Evolutionary conservation across 495 filamentous ascomycete genomes (phyloP).

Genomic region (Penicillium lagena): DNA sequence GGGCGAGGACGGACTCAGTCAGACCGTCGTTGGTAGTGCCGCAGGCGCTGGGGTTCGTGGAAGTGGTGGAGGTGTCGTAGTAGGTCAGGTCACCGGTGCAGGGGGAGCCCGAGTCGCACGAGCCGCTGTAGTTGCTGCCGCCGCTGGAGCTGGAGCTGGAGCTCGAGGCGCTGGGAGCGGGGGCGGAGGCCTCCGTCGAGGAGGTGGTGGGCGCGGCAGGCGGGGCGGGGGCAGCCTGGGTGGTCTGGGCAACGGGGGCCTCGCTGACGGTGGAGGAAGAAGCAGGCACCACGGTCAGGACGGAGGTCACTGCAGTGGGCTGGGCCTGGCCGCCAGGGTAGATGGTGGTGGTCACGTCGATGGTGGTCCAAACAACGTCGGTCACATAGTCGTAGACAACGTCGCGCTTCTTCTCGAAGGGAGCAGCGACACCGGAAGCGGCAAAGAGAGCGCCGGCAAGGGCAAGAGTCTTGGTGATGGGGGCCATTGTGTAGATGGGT

Average conservation of each 20-base stretch:
- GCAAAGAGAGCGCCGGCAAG: conserved; percentile 36
- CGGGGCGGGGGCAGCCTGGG: background rate
- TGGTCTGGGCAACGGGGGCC: background rate
- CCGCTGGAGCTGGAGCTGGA: conserved; percentile 8
- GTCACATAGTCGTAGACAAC: conserved; percentile 28
- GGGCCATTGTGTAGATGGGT: conserved; percentile 29
- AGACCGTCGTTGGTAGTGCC: conserved; percentile 35
- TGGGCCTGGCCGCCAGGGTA: conserved; percentile 14
- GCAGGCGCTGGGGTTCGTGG: conserved; percentile 36
- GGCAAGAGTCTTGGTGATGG: conserved; percentile 36
- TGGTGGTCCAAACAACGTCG: conserved; percentile 32
- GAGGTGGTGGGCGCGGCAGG: background rate
- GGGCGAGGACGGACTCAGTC: conserved; percentile 38
- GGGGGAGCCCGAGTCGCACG: conserved; percentile 29
- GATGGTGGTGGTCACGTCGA: conserved; percentile 40
- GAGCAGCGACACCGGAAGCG: conserved; percentile 26
- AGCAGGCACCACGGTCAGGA: conserved; percentile 8
- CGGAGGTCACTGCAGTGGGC: conserved; percentile 6
- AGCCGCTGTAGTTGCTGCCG: conserved; percentile 19
- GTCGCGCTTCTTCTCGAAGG: conserved; percentile 37
- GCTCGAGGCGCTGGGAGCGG: background rate
- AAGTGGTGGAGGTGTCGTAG: conserved; percentile 38
- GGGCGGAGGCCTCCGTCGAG: background rate
- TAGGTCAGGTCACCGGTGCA: conserved; percentile 38
- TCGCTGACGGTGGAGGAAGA: conserved; percentile 6